Conservation (phyloP, 495 filamentous ascomycete species). For the Penicillium paradoxum region DNA sequence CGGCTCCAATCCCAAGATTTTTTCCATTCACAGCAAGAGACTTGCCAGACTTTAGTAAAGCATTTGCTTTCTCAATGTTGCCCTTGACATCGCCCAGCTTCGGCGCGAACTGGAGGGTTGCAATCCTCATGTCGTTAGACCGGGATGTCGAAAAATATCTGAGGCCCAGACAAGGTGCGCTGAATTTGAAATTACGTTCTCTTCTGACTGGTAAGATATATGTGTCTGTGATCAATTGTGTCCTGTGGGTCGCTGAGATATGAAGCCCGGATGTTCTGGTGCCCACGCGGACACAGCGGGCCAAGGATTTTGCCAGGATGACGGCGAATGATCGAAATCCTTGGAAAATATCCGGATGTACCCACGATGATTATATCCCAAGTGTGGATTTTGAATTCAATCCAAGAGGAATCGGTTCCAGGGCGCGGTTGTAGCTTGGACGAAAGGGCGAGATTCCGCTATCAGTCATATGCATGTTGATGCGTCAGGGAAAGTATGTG, state of each 20-base stretch:
- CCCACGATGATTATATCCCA: not conserved
- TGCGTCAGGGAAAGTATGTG: not conserved
- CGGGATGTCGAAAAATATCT: conserved; percentile 17
- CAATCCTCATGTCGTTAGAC: conserved; percentile 62
- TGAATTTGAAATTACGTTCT: not conserved
- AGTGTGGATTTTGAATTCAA: not conserved
- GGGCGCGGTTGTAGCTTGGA: not conserved
- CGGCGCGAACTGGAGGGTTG: conserved; percentile 74
- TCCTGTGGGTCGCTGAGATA: not conserved
- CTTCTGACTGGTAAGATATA: not conserved
- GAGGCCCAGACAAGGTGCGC: too few species aligned
- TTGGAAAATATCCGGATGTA: not conserved
- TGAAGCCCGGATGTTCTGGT: conserved; percentile 4
- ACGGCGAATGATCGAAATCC: not conserved
- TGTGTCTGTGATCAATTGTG: not conserved
- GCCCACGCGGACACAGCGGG: conserved; percentile 6
- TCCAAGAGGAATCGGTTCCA: not conserved
- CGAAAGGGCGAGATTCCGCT: not conserved
- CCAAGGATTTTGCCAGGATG: conserved; percentile 10
- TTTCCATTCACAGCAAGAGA: conserved; percentile 4
- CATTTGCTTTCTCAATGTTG: conserved; percentile 71
- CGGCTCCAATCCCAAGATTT: conserved; percentile 17
- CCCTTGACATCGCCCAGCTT: conserved; percentile 68
- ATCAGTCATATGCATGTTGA: not conserved
- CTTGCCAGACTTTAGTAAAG: conserved; percentile 52